Base-by-base conservation (phyloP, 257 asterid genomes). In the Nicotiana undulata region DNA sequence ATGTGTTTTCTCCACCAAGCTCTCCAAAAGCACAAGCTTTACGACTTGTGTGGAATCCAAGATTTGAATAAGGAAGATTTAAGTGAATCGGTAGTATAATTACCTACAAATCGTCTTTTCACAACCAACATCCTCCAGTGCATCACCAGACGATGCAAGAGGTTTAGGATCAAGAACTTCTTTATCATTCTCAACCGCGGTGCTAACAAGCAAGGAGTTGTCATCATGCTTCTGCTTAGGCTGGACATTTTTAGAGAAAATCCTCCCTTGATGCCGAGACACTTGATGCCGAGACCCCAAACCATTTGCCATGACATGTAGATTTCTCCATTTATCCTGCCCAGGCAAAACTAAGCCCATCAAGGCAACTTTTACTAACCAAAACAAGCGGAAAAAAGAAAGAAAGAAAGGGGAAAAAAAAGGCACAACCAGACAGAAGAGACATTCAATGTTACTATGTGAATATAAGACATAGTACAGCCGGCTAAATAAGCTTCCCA, bases 271-370 rank as follows among this genome's bases (percentile, higher is more conserved):
- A 60, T 91, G 94, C 83, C 99, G 92, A 80, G 98, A 94, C 51
- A 8, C 88, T 88, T 92, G 93, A 60, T 91, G 94, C 83, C 99
- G 92, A 80, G 98, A 94, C 51, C 98, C 99, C 84, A 76, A 83
- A 46, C 97, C 98, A 85, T 82, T 92, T 49, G 93, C 88, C 97
- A 96, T 88, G 83, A 91, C 94, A 84, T 90, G 92, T 85, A 96
- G 85, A 83, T 96, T 96, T 90, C 99, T 92, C 97, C 97, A 96
- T 86, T 96, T 96, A 84, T 96, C 99, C 99, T 96, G 89, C 81
- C 65, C 81, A 76, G 22, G 46, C 0, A 51, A 26, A 74, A 26
- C 17, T 49, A 51, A 74, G 44, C 26, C 79, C 63, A 51, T 74
- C 79, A 74, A 74, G 61, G 61, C 63, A 74, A 51, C 46, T 74